A percentile compares a stretch with the other conserved stretches of the same genome.
Evolutionary conservation across 1,284 basidiomycete genomes (phyloP).

Genomic region (Lignosus rhinocerotis): DNA sequence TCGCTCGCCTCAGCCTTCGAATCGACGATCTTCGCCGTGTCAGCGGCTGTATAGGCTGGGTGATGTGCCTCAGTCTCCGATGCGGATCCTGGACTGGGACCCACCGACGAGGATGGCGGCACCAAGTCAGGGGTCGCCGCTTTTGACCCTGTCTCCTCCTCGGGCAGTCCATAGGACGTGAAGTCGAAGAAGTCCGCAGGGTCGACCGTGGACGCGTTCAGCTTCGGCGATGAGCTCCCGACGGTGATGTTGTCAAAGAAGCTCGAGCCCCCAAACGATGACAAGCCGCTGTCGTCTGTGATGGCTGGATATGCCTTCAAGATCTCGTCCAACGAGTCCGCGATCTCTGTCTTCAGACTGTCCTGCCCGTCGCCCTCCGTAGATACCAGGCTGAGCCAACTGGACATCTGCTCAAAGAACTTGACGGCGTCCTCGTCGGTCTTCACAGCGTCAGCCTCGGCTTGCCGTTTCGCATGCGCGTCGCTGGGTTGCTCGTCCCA

Average conservation of each 20-base stretch:
- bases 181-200: constrained; percentile 63
- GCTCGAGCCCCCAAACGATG: constrained; percentile 18
- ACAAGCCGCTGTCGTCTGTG: constrained; percentile 36
- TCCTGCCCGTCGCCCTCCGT: constrained; percentile 46
- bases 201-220: constrained; percentile 15
- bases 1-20: constrained; percentile 27
- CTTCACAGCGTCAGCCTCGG: constrained; percentile 58
- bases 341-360: constrained; percentile 49
- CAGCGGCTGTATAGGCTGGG: constrained; percentile 23
- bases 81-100: constrained; percentile 75
- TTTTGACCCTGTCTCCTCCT: constrained; percentile 60
- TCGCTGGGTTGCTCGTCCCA: constrained; percentile 64
- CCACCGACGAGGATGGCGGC: constrained; percentile 62
- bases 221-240: constrained; percentile 16
- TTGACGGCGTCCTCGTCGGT: constrained; percentile 63
- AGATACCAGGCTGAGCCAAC: constrained; percentile 52
- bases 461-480: constrained; percentile 51
- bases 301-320: constrained; percentile 51
- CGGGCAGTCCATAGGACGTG: constrained; percentile 53
- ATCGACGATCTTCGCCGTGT: constrained; percentile 32
- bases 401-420: constrained; percentile 64
- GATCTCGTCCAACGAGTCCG: constrained; percentile 61
- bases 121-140: constrained; percentile 69
- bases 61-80: constrained; percentile 53
- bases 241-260: constrained; percentile 27